phyloP scores from a whole-genome alignment of 2,329 filamentous ascomycete species.

The Xylaria sp. region DNA sequence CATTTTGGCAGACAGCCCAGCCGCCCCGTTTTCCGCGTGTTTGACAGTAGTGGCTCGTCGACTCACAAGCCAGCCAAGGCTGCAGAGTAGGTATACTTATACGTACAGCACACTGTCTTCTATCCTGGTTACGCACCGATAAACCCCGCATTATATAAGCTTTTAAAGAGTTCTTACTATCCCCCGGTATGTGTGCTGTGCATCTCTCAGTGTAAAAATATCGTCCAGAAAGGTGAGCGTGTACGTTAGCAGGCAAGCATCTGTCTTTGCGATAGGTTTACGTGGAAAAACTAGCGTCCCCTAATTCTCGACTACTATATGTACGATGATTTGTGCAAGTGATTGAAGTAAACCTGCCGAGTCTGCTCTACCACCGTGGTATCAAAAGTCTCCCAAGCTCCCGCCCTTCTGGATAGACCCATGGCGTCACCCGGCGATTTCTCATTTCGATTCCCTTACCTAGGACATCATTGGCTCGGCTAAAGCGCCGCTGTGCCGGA shows the following conservation, averaged over 20 bases:
- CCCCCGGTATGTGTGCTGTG: neutral
- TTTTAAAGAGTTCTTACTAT: neutral
- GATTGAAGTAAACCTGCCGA: conserved; percentile 3
- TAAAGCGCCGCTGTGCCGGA: conserved; percentile 28
- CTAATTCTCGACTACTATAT: too few species aligned
- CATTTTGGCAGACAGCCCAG: conserved; percentile 17
- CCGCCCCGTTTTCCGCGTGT: neutral
- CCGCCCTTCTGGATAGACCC: conserved; percentile 30
- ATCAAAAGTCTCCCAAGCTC: conserved; percentile 20
- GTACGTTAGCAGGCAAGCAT: too few species aligned
- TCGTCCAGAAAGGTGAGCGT: neutral
- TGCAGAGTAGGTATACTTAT: too few species aligned
- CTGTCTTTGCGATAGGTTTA: too few species aligned
- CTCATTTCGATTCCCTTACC: conserved; percentile 23
- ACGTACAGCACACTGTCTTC: too few species aligned
- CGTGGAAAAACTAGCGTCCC: too few species aligned
- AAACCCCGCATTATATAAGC: conserved; percentile 14
- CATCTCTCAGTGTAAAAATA: neutral
- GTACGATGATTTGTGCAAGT: conserved; percentile 6
- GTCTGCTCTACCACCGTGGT: conserved; percentile 11
- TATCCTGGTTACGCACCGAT: neutral
- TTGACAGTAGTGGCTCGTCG: neutral
- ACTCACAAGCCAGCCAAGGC: neutral
- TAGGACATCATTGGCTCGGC: conserved; percentile 24
- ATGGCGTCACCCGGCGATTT: conserved; percentile 27